phyloP scores from a whole-genome alignment of 805 yeast genomes.

The Torulaspora delbrueckii region DNA sequence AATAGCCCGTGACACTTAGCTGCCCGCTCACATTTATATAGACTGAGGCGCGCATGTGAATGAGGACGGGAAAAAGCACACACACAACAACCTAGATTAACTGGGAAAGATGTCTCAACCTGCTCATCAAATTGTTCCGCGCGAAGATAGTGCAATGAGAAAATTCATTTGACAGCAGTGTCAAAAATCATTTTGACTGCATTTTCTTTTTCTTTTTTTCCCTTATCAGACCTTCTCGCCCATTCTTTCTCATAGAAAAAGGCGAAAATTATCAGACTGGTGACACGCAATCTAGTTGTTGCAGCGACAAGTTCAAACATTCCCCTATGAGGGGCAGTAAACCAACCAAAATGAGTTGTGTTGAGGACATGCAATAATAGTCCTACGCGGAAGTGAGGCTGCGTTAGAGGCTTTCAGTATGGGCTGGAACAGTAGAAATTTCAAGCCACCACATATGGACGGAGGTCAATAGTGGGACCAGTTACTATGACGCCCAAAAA shows the following conservation, averaged over 20 bases:
- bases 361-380: too few species aligned
- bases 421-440: background rate
- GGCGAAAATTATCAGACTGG: background rate
- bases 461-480: background rate
- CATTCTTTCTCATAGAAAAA: background rate
- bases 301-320: background rate
- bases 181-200: background rate
- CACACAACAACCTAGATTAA: background rate
- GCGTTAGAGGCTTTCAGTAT: background rate
- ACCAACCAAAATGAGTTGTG: too few species aligned
- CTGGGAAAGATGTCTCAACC: background rate
- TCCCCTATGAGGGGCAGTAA: background rate
- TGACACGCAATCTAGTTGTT: background rate
- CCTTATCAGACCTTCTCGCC: background rate
- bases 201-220: background rate
- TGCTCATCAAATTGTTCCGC: background rate
- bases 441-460: background rate
- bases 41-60: background rate
- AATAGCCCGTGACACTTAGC: background rate
- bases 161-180: background rate
- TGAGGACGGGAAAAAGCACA: too few species aligned
- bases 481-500: background rate
- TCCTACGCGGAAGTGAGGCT: background rate
- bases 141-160: background rate
- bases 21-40: slow-evolving; percentile 1